Evolutionary conservation across 805 yeast genomes (phyloP).

Genomic region (Pichia deserticola): DNA sequence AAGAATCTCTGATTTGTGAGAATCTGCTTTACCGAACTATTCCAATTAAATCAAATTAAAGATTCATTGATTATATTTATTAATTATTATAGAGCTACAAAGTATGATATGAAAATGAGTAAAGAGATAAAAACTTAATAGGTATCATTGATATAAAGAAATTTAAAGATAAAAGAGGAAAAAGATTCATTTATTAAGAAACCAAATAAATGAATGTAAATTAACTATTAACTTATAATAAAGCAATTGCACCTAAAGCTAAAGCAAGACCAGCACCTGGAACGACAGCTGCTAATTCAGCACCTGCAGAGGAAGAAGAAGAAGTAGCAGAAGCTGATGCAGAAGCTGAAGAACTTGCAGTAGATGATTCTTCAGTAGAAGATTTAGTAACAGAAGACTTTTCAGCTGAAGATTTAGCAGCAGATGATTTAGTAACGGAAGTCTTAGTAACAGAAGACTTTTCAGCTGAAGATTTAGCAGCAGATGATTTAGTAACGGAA

Average conservation of each 20-base stretch:
- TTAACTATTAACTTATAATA: conserved; percentile 12
- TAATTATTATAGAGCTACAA: too few species aligned
- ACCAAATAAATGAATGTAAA: too few species aligned
- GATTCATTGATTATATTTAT: too few species aligned
- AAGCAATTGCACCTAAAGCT: conserved; percentile 18
- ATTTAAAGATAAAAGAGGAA: too few species aligned
- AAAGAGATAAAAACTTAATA: too few species aligned
- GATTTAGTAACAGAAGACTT: background rate
- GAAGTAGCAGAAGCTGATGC: conserved; percentile 6
- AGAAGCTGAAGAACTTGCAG: conserved; percentile 8
- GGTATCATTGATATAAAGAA: too few species aligned
- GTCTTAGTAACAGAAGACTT: background rate
- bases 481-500: conserved; percentile 4
- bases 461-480: conserved; percentile 1
- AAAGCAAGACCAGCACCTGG: conserved; percentile 15
- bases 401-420: too few species aligned
- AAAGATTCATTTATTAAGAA: too few species aligned
- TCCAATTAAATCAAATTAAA: too few species aligned
- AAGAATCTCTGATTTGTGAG: too few species aligned
- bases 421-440: background rate
- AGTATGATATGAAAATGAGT: too few species aligned
- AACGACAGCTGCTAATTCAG: conserved; percentile 7
- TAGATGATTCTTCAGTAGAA: background rate
- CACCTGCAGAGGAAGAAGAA: conserved; percentile 12
- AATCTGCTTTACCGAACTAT: too few species aligned